Percentiles rank a stretch among this genome's conserved stretches.
Evolutionary conservation across 805 yeast species (phyloP).

Genomic region (Wickerhamia fluorescens): DNA sequence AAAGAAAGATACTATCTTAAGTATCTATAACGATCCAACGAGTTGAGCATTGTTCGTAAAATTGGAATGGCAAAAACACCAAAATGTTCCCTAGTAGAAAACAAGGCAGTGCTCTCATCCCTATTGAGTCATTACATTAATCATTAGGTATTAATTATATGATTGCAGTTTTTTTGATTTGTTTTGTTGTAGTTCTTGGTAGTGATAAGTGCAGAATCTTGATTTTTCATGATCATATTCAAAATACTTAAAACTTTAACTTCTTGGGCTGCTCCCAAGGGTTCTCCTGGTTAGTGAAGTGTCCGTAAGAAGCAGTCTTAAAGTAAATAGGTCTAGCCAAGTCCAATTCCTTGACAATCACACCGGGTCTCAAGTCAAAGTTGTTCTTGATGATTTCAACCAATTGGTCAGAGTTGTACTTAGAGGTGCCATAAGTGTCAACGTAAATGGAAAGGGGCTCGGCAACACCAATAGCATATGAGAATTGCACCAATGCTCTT

Average conservation of each 20-base stretch:
- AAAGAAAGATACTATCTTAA: conserved; percentile 10
- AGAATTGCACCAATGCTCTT: conserved; percentile 97
- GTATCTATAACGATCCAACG: conserved; percentile 28
- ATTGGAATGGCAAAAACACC: no score
- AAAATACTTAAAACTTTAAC: conserved; percentile 44
- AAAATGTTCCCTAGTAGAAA: conserved; percentile 1
- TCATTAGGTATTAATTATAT: conserved; percentile 24
- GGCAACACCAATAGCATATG: conserved; percentile 99
- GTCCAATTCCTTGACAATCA: conserved; percentile 90
- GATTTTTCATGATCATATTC: background rate
- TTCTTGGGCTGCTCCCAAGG: conserved; percentile 97
- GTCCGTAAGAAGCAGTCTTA: conserved; percentile 99
- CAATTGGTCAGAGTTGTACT: conserved; percentile 80
- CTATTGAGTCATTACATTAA: conserved; percentile 38
- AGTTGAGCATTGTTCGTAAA: conserved; percentile 38
- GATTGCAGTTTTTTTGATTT: no score
- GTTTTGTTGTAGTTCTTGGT: no score
- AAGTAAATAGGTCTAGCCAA: conserved; percentile 98
- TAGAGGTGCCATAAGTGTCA: conserved; percentile 97
- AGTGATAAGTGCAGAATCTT: background rate
- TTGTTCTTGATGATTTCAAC: conserved; percentile 87
- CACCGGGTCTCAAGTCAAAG: conserved; percentile 99
- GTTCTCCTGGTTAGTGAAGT: conserved; percentile 98
- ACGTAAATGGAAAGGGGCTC: conserved; percentile 97
- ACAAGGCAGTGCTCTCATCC: conserved; percentile 1